Conservation (phyloP, 768 basidiomycete species). For the Suillus plorans region DNA sequence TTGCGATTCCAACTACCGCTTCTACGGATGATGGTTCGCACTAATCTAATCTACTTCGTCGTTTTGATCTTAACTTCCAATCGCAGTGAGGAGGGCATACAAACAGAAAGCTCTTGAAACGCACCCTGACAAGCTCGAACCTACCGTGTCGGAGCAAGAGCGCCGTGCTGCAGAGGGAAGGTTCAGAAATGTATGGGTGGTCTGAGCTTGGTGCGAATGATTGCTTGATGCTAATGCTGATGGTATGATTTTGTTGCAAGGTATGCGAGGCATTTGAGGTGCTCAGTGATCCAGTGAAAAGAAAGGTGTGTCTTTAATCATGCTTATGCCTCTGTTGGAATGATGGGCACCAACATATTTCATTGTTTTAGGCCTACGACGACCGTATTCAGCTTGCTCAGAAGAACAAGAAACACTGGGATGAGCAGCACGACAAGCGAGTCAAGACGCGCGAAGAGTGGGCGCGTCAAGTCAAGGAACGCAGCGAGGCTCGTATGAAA, state of each 20-base stretch:
- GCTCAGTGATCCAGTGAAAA: constrained; percentile 52
- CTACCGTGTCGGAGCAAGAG: constrained; percentile 47
- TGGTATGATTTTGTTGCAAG: constrained; percentile 31
- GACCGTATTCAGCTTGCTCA: constrained; percentile 34
- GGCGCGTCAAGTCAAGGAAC: constrained; percentile 49
- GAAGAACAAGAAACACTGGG: constrained; percentile 25
- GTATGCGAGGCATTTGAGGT: constrained; percentile 64
- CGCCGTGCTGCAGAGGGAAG: constrained; percentile 53
- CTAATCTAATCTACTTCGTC: neutral
- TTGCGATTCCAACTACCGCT: constrained; percentile 45
- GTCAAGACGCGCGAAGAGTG: constrained; percentile 54
- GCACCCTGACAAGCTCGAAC: constrained; percentile 71
- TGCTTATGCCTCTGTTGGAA: neutral
- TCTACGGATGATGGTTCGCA: constrained; percentile 52
- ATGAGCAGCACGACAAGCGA: constrained; percentile 40
- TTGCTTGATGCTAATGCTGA: constrained; percentile 18
- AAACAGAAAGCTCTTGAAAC: constrained; percentile 67
- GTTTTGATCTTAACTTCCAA: neutral
- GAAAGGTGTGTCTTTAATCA: constrained; percentile 43
- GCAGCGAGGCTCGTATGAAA: constrained; percentile 50
- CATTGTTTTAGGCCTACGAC: constrained; percentile 45
- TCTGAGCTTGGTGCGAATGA: constrained; percentile 21
- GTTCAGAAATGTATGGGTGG: constrained; percentile 55
- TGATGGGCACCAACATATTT: neutral
- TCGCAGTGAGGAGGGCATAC: constrained; percentile 66